Conservation (phyloP, 2,329 filamentous ascomycete genomes). For the Penicillium sp. region DNA sequence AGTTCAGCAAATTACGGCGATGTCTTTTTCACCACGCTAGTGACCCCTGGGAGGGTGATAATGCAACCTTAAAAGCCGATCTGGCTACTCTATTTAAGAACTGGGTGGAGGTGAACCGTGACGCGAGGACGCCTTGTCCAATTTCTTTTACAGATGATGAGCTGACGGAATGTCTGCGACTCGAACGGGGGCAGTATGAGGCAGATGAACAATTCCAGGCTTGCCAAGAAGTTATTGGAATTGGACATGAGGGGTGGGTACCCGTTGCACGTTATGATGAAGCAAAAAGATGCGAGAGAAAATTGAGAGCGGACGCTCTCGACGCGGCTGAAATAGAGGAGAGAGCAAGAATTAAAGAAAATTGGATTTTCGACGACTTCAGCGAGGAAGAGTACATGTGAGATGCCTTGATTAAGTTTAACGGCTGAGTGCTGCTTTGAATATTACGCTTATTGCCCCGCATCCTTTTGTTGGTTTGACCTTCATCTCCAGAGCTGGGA, state of each 20-base stretch:
- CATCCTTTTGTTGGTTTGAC: too few relatives aligned
- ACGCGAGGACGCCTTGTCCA: not conserved
- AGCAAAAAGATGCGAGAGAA: constrained; percentile 8
- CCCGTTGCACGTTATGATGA: constrained; percentile 9
- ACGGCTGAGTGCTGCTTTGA: too few relatives aligned
- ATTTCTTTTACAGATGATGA: constrained; percentile 8
- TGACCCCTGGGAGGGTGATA: constrained; percentile 28
- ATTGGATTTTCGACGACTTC: constrained; percentile 17
- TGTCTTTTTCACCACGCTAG: constrained; percentile 21
- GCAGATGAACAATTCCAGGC: constrained; percentile 9
- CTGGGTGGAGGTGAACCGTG: constrained; percentile 10
- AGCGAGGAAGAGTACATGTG: constrained; percentile 11
- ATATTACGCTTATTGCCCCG: too few relatives aligned
- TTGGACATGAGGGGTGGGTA: constrained; percentile 16
- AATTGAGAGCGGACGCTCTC: constrained; percentile 12
- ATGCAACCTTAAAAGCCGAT: constrained; percentile 21
- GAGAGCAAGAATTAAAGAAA: constrained; percentile 8
- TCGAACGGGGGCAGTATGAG: constrained; percentile 3
- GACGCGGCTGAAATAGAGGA: constrained; percentile 13
- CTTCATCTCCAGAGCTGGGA: too few relatives aligned
- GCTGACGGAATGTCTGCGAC: constrained; percentile 2
- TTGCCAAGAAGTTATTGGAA: constrained; percentile 12
- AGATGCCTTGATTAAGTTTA: too few relatives aligned
- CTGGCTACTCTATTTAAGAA: constrained; percentile 13
- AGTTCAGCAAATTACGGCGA: constrained; percentile 9